Base-by-base conservation (phyloP, 2,329 filamentous ascomycete species). In the Botrytis paeoniae region DNA sequence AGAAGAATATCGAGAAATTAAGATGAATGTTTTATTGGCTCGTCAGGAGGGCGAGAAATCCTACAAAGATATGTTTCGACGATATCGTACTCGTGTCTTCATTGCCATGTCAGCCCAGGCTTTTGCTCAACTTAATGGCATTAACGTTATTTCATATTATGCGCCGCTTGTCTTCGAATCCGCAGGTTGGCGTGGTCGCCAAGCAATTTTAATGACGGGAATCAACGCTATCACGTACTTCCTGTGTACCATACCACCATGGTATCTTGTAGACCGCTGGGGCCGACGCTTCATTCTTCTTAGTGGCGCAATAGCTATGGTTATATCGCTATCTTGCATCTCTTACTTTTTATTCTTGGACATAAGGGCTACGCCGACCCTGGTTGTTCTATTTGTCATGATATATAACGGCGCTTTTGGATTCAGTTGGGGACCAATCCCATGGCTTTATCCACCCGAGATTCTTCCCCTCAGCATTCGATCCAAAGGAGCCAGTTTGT, bases 61-160 rank as follows among this genome's bases (percentile, higher is more conserved):
- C 0, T 99, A 98, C 82, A 78, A 83, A 57, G 96, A 98, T 75
- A 99, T 99, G 96, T 99, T 98, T 86, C 91, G 88, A 79, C 90
- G 93, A 75, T 98, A 98, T 85, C 89, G 88, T 81, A 96, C 92
- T 79, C 93, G 96, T 70, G 95, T 98, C 76, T 94, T 98, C 80
- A 98, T 98, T 81, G 96, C 96, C 83, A 98, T 98, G 96, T 98
- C 95, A 48, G 96, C 96, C 6, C 96, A 98, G 83, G 94, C 91
- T 9, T 89, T 99, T 76, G 96, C 96, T 41, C 96, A 99, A 83
- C 89, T 99, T 71, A 98, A 98, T 84, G 96, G 96, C 77, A 99
- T 99, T 85, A 99, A 99, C 83, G 96, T 99, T 81, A 99, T 99
- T 76, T 98, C 95, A 1, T 99, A 98, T 86, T 99, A 99, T 81